Conservation (phyloP, 2,329 filamentous ascomycete genomes). For the Neurospora crassa region DNA sequence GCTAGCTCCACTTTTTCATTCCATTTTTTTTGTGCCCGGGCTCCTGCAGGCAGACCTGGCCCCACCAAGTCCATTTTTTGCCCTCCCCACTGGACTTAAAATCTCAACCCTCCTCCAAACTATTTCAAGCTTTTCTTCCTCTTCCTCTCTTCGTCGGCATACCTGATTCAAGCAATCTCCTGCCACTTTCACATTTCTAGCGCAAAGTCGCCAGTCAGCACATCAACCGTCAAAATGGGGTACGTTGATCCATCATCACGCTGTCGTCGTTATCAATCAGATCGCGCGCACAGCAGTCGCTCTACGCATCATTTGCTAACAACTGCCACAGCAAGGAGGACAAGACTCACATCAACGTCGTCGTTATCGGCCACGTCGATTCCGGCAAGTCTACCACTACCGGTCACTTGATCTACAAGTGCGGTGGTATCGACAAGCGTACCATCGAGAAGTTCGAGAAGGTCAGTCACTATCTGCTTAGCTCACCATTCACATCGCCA, state of each 20-base stretch:
- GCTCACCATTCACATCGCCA: not conserved
- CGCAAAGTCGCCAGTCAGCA: slow-evolving; percentile 14
- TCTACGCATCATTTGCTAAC: slow-evolving; percentile 13
- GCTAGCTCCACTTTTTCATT: slow-evolving; percentile 15
- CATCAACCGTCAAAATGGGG: slow-evolving; percentile 19
- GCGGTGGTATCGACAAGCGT: slow-evolving; percentile 99
- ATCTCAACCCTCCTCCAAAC: slow-evolving; percentile 17
- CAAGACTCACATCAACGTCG: slow-evolving; percentile 84
- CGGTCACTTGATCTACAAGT: slow-evolving; percentile 99
- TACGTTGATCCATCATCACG: slow-evolving; percentile 9
- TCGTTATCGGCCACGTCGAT: slow-evolving; percentile 74
- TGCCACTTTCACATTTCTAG: slow-evolving; percentile 15
- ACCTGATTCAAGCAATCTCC: slow-evolving; percentile 22
- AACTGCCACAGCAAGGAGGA: slow-evolving; percentile 68
- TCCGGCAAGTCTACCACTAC: slow-evolving; percentile 97
- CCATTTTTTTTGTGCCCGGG: slow-evolving; percentile 13
- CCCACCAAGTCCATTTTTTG: slow-evolving; percentile 12
- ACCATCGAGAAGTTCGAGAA: slow-evolving; percentile 99
- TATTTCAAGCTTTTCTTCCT: slow-evolving; percentile 13
- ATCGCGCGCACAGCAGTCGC: not conserved
- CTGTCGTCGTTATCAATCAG: not conserved
- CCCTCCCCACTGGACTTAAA: slow-evolving; percentile 19
- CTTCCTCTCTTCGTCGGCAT: slow-evolving; percentile 20
- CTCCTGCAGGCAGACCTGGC: slow-evolving; percentile 3
- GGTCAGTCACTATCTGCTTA: slow-evolving; percentile 46